Conservation (phyloP, 768 basidiomycete species). For the Gymnopilus dilepis region DNA sequence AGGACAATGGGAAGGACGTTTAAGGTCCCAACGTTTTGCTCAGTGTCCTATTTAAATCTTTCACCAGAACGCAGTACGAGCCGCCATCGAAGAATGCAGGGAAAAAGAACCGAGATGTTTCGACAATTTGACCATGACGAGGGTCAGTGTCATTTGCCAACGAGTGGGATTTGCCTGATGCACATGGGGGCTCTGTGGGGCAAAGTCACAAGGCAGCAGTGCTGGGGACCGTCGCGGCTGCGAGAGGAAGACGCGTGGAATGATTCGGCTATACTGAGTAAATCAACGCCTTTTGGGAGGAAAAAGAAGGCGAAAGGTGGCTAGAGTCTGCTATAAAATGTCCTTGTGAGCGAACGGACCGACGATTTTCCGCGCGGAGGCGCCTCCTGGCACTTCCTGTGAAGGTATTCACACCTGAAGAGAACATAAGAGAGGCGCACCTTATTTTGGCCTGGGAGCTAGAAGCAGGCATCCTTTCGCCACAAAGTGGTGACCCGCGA, state of each 20-base stretch:
- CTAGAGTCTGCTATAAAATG: not conserved
- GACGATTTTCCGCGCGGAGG: not conserved
- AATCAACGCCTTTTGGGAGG: slow-evolving; percentile 16
- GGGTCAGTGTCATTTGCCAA: not conserved
- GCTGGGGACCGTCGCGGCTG: not conserved
- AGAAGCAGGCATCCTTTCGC: not conserved
- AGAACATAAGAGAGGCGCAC: not conserved
- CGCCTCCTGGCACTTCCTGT: not conserved
- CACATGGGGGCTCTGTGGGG: not conserved
- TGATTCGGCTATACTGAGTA: slow-evolving; percentile 15
- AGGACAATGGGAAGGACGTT: not conserved
- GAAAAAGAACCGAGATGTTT: not conserved
- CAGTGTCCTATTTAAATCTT: not conserved
- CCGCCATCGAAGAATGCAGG: not conserved
- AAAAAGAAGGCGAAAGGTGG: slow-evolving; percentile 4
- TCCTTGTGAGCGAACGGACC: slow-evolving; percentile 1
- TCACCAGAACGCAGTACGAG: not conserved
- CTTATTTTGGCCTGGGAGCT: not conserved
- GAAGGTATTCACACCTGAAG: not conserved
- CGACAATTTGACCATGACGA: not conserved
- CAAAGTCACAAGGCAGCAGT: not conserved
- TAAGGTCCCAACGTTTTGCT: not conserved
- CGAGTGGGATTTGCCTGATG: not conserved
- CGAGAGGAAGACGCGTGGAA: slow-evolving; percentile 17
- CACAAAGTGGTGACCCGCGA: too few species aligned